Base-by-base conservation (phyloP, 257 asterid genomes). In the Solanum medicagineum region DNA sequence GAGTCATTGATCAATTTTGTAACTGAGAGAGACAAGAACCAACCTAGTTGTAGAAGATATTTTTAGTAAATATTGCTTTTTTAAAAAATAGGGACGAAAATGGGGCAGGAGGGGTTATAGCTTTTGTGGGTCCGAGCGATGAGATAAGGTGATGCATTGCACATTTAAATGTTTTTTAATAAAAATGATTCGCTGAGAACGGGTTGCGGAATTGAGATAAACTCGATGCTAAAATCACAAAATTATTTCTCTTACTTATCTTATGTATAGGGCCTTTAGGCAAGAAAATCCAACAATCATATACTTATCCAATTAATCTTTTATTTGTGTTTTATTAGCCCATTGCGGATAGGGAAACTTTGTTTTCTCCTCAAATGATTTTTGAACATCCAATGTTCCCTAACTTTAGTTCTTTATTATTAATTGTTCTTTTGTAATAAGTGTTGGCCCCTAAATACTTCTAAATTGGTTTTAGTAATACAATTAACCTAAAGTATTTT, bases 1-100 rank as follows among this genome's bases (percentile, higher is more conserved):
- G 91, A 22, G 91, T 79, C 95, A 92, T 93, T 32, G 81, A 84
- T 81, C 10, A n/a, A 26, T 59, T 81, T 20, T 51, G 55, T 0
- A 12, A 11, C 40, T 16, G 4, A 17, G 49, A 17, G 14, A 36
- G 40, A 36, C 40, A 4, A 36, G 40, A 36, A 36, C 40, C 40
- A 36, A 36, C 0, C 40, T 36, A 36, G 40, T 4, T 36, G 40
- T 36, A 36, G 40, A 36, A 36, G 40, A 36, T 5, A 4, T 36
- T 36, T 36, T 3, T 4, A 29, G 40, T 36, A 36, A 36, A 4
- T 3, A 3, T 36, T 36, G 40, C 0, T 36, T 36, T 3, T 36
- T 36, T 36, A 29, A 29, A 36, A 36, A 36, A 36, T 36, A 36
- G 6, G 40, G 40, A 36, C 0, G 40, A 36, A 36, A 36, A 36